Conservation (phyloP, 2,329 filamentous ascomycete species). For the Aspergillus hortae region DNA sequence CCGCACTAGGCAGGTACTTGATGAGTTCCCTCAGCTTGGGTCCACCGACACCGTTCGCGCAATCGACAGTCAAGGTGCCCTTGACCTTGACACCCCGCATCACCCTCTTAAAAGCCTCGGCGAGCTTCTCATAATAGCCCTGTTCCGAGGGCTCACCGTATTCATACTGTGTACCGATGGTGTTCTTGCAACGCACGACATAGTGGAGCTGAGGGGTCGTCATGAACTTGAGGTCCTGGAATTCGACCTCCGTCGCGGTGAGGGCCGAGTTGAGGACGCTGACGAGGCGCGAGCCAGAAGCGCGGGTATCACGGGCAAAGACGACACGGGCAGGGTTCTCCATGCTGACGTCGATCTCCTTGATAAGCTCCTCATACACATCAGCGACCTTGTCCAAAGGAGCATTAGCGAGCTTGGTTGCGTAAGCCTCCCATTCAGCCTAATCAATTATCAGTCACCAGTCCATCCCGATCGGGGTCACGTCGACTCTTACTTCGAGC, state of each 20-base stretch:
- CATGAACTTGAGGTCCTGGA: slow-evolving; percentile 81
- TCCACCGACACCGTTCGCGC: slow-evolving; percentile 93
- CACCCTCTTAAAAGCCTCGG: slow-evolving; percentile 76
- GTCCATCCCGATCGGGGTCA: background rate
- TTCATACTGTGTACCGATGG: slow-evolving; percentile 76
- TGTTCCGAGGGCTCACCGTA: slow-evolving; percentile 87
- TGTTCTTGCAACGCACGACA: slow-evolving; percentile 90
- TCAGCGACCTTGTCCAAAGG: slow-evolving; percentile 70
- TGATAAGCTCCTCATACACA: slow-evolving; percentile 71
- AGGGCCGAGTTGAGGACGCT: slow-evolving; percentile 75
- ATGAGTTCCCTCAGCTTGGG: slow-evolving; percentile 84
- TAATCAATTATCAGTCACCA: slow-evolving; percentile 27
- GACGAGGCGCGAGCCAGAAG: slow-evolving; percentile 82
- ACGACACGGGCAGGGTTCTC: slow-evolving; percentile 72
- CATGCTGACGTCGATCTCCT: slow-evolving; percentile 72
- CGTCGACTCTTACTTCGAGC: slow-evolving; percentile 65
- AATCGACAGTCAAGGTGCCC: slow-evolving; percentile 80
- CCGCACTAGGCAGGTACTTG: slow-evolving; percentile 69
- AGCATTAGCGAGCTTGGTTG: slow-evolving; percentile 85
- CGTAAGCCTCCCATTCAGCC: slow-evolving; percentile 84
- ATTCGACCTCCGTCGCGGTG: slow-evolving; percentile 69
- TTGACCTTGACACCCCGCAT: slow-evolving; percentile 72
- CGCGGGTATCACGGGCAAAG: slow-evolving; percentile 87
- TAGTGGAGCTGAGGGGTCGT: slow-evolving; percentile 99
- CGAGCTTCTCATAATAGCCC: slow-evolving; percentile 93